phyloP scores from a whole-genome alignment of 768 basidiomycete species.

The Boletus sensibilis region DNA sequence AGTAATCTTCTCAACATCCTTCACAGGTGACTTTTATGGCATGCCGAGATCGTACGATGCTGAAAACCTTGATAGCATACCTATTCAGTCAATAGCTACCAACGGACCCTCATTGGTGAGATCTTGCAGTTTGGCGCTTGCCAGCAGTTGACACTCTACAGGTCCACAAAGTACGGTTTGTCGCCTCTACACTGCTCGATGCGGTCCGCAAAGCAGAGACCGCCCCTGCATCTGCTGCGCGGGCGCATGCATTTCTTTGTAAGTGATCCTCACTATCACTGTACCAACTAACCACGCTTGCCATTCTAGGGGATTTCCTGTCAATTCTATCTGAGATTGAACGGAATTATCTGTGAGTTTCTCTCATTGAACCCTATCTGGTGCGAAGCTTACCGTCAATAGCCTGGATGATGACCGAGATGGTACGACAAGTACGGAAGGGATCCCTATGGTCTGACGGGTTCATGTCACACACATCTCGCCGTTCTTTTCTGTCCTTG shows the following conservation, averaged over 20 bases:
- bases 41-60: background rate
- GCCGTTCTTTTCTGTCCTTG: background rate
- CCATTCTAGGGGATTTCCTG: slow-evolving; percentile 77
- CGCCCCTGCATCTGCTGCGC: slow-evolving; percentile 74
- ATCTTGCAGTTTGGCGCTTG: background rate
- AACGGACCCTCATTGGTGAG: slow-evolving; percentile 77
- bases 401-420: slow-evolving; percentile 44
- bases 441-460: slow-evolving; percentile 37
- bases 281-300: background rate
- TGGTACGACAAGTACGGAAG: slow-evolving; percentile 51
- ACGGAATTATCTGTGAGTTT: slow-evolving; percentile 75
- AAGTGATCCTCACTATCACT: slow-evolving; percentile 27
- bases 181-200: slow-evolving; percentile 86
- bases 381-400: slow-evolving; percentile 37
- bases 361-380: background rate
- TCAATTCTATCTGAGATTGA: slow-evolving; percentile 91
- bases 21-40: slow-evolving; percentile 53
- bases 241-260: slow-evolving; percentile 88
- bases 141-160: slow-evolving; percentile 27
- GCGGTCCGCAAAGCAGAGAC: slow-evolving; percentile 79
- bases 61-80: slow-evolving; percentile 56
- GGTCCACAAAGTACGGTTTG: slow-evolving; percentile 92
- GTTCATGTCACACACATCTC: background rate
- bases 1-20: slow-evolving; percentile 85
- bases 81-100: slow-evolving; percentile 89